Evolutionary conservation across 2,329 filamentous ascomycete species (phyloP), one percentile per base, ranked within the genome.

Genomic region (Ascochyta rabiei): DNA sequence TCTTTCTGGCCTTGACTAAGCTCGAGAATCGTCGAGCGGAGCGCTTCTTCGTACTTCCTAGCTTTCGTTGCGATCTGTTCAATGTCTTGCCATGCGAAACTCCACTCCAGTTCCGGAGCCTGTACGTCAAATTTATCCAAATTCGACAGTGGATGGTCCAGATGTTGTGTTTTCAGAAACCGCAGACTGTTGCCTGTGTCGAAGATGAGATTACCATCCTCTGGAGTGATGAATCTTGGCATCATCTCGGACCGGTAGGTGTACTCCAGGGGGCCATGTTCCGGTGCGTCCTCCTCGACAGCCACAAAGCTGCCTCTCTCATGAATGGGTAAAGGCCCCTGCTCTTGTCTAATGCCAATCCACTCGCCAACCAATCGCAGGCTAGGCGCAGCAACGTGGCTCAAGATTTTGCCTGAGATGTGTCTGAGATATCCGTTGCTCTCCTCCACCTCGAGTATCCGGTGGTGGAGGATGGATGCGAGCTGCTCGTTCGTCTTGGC

Each of bases 151-250:
- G 88, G 86, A 68, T 96, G 89, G 2, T 86, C 79, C 5, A 89
- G 83, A 68, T 95, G 89, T 62, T 89, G 86, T 19, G 80, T 77
- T 62, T 86, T 84, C 42, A 96, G 79, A 48, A 95, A 86, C 7
- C 89, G 84, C 42, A 96, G 75, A 69, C 89, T 93, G 64, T 84
- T 85, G 4, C 90, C 91, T 3, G 87, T 89, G 69, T 96, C 90
- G 60, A 93, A 93, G n/a, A 95, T 85, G 5, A 81, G 78, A 45
- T 84, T 81, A 3, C 86, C 87, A 61, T 93, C 83, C 53, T 95
- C 90, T 5, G 79, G 72, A 0, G 87, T 83, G 39, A 96, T 80
- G 62, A 95, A 95, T 2, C 81, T 79, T 0, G 90, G 90, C 76
- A 95, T 86, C 58, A 84, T 84, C 24, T 83, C 78, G 19, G 80